Conservation (phyloP, 2,329 filamentous ascomycete genomes). For the Stagonosporopsis rhizophila region DNA sequence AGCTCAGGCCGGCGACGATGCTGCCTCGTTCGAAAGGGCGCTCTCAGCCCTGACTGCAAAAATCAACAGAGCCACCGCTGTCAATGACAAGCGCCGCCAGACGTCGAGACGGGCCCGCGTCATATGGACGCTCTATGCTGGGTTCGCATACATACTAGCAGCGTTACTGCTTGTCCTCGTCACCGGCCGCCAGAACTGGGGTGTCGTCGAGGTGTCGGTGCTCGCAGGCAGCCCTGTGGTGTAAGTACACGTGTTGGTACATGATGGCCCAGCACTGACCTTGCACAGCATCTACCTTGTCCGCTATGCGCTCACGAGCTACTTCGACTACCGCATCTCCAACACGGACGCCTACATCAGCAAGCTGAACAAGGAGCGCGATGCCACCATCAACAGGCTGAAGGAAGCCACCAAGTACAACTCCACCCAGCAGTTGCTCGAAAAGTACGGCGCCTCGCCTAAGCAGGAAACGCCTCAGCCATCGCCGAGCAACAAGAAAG, state of each 20-base stretch:
- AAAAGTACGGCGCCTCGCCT: conserved; percentile 81
- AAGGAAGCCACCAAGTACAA: conserved; percentile 97
- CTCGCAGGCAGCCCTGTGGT: conserved; percentile 79
- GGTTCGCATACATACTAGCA: conserved; percentile 88
- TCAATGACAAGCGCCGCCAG: conserved; percentile 75
- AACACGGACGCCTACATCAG: conserved; percentile 73
- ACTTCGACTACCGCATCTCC: conserved; percentile 83
- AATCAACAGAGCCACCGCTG: conserved; percentile 76
- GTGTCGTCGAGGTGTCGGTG: conserved; percentile 76
- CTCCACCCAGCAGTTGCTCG: conserved; percentile 87
- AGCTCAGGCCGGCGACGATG: conserved; percentile 75
- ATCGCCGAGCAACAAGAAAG: conserved; percentile 37
- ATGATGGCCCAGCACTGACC: conserved; percentile 24
- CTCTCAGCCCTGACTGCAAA: conserved; percentile 82
- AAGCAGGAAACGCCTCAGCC: conserved; percentile 52
- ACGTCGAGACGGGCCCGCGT: conserved; percentile 80
- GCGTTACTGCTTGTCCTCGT: conserved; percentile 82
- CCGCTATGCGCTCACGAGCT: conserved; percentile 69
- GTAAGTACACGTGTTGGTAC: conserved; percentile 56
- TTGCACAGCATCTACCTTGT: conserved; percentile 75
- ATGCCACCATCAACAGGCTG: conserved; percentile 88
- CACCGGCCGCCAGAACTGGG: conserved; percentile 82
- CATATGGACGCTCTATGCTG: conserved; percentile 88
- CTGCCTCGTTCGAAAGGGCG: conserved; percentile 91
- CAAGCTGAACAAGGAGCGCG: conserved; percentile 77